These are phyloP conservation scores for Lithospermum erythrorhizon DNA, from an alignment of 257 asterid species.

Conservation along the genomic window DNA sequence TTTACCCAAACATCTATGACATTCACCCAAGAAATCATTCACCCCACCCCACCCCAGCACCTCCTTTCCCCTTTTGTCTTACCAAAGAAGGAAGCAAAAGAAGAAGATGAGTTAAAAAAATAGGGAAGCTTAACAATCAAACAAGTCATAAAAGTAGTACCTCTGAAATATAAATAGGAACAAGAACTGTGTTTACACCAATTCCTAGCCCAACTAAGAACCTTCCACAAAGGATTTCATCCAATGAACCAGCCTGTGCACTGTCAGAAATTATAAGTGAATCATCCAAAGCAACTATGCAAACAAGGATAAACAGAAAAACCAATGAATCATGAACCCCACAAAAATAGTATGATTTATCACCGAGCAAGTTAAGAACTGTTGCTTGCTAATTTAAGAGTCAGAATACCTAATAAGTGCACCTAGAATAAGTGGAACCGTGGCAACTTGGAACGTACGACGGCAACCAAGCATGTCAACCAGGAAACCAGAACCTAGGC, in stretches of 20 bases:
- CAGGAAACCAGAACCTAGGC: conserved; percentile 57
- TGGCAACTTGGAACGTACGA: conserved; percentile 61
- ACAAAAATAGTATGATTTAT: too few species aligned
- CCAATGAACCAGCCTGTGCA: conserved; percentile 80
- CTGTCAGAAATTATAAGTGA: conserved; percentile 29
- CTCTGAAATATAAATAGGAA: conserved; percentile 87
- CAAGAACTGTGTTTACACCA: conserved; percentile 87
- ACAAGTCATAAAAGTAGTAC: conserved; percentile 23
- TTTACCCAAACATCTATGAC: background rate
- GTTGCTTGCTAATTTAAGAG: background rate
- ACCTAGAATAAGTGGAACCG: conserved; percentile 76
- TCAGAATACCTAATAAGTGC: conserved; percentile 51
- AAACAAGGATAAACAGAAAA: too few species aligned
- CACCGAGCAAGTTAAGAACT: background rate
- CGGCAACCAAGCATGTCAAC: conserved; percentile 77
- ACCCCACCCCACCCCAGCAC: background rate
- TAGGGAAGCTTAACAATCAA: background rate
- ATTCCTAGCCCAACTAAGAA: conserved; percentile 84
- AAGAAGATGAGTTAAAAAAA: background rate
- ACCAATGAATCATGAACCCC: background rate
- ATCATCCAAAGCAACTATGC: too few species aligned
- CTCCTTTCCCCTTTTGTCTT: background rate
- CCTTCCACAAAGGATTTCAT: conserved; percentile 69
- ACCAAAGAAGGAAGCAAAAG: background rate
- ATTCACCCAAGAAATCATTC: background rate